Conservation (phyloP, 192 early-diverging fungal genomes). For the Chytriomyces hyalinus region DNA sequence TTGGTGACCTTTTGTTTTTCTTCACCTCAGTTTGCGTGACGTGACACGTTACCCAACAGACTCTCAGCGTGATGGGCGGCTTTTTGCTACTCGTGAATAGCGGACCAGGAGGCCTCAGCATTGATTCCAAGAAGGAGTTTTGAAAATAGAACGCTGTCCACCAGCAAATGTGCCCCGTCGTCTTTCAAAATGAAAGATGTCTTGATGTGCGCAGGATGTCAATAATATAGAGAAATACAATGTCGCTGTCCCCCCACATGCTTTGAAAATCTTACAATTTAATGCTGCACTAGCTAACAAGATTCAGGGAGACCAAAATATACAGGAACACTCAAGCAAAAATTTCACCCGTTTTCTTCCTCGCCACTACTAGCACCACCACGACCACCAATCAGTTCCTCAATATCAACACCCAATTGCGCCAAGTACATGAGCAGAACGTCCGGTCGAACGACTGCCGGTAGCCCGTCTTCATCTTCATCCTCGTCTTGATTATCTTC, state of each 20-base stretch:
- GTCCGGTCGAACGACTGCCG: background rate
- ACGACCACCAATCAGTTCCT: constrained; percentile 1
- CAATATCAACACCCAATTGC: constrained; percentile 5
- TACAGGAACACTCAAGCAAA: too few species aligned
- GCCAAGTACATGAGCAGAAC: constrained; percentile 8
- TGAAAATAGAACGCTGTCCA: background rate
- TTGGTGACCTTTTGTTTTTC: background rate
- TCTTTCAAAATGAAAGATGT: background rate
- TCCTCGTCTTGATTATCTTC: background rate
- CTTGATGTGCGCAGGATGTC: background rate
- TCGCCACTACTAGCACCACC: background rate
- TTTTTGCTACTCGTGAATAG: constrained; percentile 91
- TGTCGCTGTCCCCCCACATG: background rate
- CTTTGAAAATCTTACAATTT: too few species aligned
- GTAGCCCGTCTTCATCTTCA: background rate
- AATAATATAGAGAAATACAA: background rate
- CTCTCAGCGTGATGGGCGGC: constrained; percentile 90
- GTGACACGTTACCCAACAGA: constrained; percentile 57
- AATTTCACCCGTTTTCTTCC: background rate
- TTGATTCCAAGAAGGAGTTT: constrained; percentile 94
- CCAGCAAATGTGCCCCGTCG: background rate
- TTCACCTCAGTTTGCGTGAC: background rate
- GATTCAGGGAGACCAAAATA: too few species aligned
- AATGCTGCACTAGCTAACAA: too few species aligned
- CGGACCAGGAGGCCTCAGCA: constrained; percentile 84